Base-by-base conservation (phyloP, 495 filamentous ascomycete species). In the Cairneyella variabilis region DNA sequence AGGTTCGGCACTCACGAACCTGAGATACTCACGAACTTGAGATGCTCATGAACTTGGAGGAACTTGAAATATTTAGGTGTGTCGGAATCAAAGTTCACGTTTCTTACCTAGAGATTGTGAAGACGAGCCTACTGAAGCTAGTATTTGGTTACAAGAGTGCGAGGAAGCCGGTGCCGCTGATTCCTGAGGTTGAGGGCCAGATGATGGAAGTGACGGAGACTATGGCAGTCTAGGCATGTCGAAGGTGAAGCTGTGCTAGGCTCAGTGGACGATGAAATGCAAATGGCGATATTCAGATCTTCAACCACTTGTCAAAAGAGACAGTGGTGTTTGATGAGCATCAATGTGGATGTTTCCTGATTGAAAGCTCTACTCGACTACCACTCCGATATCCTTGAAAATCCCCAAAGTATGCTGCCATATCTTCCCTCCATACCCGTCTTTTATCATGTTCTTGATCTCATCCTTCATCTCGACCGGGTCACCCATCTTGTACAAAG, bases 161-260 rank as follows among this genome's bases (percentile, higher is more conserved):
- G n/a, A n/a, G n/a, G n/a, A n/a, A n/a, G n/a, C n/a, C n/a, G n/a
- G n/a, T n/a, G n/a, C n/a, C n/a, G n/a, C n/a, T n/a, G n/a, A n/a
- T n/a, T n/a, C n/a, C n/a, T n/a, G n/a, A n/a, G n/a, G n/a, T n/a
- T n/a, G n/a, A n/a, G n/a, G n/a, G n/a, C n/a, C n/a, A n/a, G n/a
- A n/a, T n/a, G n/a, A n/a, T n/a, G n/a, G n/a, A n/a, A n/a, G n/a
- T n/a, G n/a, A n/a, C n/a, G n/a, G n/a, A n/a, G n/a, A n/a, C n/a
- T n/a, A n/a, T n/a, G n/a, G 40, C 93, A 97, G 76, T 97, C 93
- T 21, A 83, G 90, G 5, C 93, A 98, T 77, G 93, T 97, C 0
- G 93, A 98, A 68, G 88, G 93, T 37, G 90, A 97, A 50, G 93
- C 88, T 28, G 82, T 97, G 23, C 67, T 97, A 40, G 37, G 8